Evolutionary conservation across 2,329 filamentous ascomycete species (phyloP).

Genomic region (Sphaerulina vaccinii): DNA sequence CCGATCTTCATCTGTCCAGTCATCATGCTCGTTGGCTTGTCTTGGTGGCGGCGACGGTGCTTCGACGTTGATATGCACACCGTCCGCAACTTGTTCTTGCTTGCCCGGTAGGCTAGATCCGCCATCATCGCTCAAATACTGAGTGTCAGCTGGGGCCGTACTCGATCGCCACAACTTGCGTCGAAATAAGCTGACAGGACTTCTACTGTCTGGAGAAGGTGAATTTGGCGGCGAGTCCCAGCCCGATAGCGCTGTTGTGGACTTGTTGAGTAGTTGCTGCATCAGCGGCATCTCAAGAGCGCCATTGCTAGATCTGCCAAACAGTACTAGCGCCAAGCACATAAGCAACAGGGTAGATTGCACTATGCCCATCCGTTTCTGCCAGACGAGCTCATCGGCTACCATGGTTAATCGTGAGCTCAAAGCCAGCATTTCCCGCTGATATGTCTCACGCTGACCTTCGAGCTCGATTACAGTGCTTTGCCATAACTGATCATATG

Average conservation of each 20-base stretch:
- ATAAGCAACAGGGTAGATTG: constrained; percentile 84
- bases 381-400: constrained; percentile 82
- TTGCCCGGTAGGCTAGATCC: constrained; percentile 16
- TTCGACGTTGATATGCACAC: constrained; percentile 13
- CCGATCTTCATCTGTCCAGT: constrained; percentile 4
- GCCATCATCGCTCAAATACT: constrained; percentile 15
- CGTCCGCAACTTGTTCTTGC: constrained; percentile 8
- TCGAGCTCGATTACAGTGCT: constrained; percentile 90
- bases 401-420: constrained; percentile 78
- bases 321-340: constrained; percentile 84
- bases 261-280: constrained; percentile 44
- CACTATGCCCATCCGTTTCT: constrained; percentile 89
- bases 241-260: constrained; percentile 34
- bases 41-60: constrained; percentile 12
- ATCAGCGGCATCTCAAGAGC: constrained; percentile 46
- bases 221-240: constrained; percentile 40
- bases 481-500: constrained; percentile 97
- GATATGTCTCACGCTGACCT: constrained; percentile 78
- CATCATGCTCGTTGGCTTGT: constrained; percentile 3
- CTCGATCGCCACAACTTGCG: constrained; percentile 39
- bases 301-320: constrained; percentile 46
- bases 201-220: constrained; percentile 34
- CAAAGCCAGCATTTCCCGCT: constrained; percentile 79
- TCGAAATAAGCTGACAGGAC: constrained; percentile 33
- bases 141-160: constrained; percentile 16